Evolutionary conservation across 2,329 filamentous ascomycete genomes (phyloP), one percentile per base, ranked within the genome.

Genomic region (Sphaerulina populicola): DNA sequence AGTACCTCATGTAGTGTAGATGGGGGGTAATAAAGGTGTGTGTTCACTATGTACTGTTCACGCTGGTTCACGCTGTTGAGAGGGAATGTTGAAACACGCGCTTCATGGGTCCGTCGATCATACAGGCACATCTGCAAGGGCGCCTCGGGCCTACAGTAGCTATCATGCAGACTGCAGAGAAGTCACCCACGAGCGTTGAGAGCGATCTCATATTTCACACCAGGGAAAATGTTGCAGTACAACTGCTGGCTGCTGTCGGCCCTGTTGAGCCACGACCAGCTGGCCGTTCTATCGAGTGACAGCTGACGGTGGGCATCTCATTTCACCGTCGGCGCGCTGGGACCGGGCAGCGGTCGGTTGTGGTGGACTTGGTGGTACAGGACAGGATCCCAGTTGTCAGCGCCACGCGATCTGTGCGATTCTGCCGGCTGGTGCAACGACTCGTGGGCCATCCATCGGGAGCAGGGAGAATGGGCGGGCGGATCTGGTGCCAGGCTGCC

Each of bases 391-490:
- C 30, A 49, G 42, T 46, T 40, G 47, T 53, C 53, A 50, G 43
- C 53, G 53, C 53, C 53, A 55, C 50, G 53, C 53, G 46, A 55
- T 56, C 53, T 53, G 44, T 53, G 50, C 45, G 27, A 37, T 49
- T 40, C 36, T 44, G 41, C 47, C 31, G 40, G 23, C 7, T 30
- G 29, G 42, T 44, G 52, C 37, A 45, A 41, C 44, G 40, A 52
- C 48, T 47, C 46, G 46, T 41, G 33, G 37, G 27, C 23, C 10
- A 6, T 18, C 33, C n/a, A n/a, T n/a, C n/a, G n/a, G 8, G 11
- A 46, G 43, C 41, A 38, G 47, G 40, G 36, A 29, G 21, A 39
- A 23, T 27, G 23, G 4, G 31, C 10, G 27, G 44, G 44, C 27
- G 37, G 50, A 40, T 40, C 39, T 44, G 27, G 18, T 37, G 18